Conservation (phyloP, 768 basidiomycete genomes). For the Vararia minispora region DNA sequence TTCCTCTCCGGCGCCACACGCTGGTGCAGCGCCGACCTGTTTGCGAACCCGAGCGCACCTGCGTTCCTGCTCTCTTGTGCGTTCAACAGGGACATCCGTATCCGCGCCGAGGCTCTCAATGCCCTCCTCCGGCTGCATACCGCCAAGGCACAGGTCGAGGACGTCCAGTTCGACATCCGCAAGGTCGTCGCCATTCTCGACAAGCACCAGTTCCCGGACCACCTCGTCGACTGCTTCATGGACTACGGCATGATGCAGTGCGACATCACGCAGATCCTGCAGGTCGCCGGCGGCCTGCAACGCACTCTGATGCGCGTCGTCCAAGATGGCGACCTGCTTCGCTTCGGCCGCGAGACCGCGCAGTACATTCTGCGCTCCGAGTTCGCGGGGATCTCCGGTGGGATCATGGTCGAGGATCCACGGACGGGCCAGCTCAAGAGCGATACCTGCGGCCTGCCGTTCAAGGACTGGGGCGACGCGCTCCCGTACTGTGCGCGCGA, state of each 20-base stretch:
- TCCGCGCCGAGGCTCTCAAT: constrained; percentile 39
- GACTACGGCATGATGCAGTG: constrained; percentile 36
- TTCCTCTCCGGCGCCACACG: constrained; percentile 33
- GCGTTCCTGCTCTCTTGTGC: constrained; percentile 46
- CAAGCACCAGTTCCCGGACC: constrained; percentile 32
- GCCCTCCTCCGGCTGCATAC: constrained; percentile 42
- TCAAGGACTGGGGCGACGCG: constrained; percentile 46
- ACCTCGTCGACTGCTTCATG: constrained; percentile 34
- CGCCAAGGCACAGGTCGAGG: constrained; percentile 32
- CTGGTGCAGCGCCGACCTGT: constrained; percentile 33
- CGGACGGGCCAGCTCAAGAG: constrained; percentile 30
- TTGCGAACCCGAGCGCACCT: constrained; percentile 30
- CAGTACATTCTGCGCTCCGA: constrained; percentile 45
- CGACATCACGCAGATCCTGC: constrained; percentile 35
- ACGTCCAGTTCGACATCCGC: constrained; percentile 35
- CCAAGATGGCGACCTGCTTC: constrained; percentile 36
- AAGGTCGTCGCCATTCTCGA: constrained; percentile 31
- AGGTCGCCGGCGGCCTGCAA: constrained; percentile 32
- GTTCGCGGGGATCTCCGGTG: constrained; percentile 49
- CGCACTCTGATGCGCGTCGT: constrained; percentile 40
- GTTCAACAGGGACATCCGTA: constrained; percentile 42
- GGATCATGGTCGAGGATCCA: constrained; percentile 34
- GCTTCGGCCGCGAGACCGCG: constrained; percentile 38
- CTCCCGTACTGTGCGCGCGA: constrained; percentile 49
- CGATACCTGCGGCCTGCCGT: constrained; percentile 42